Evolutionary conservation across 2,329 filamentous ascomycete species (phyloP).

Genomic region (Xylaria sp.): DNA sequence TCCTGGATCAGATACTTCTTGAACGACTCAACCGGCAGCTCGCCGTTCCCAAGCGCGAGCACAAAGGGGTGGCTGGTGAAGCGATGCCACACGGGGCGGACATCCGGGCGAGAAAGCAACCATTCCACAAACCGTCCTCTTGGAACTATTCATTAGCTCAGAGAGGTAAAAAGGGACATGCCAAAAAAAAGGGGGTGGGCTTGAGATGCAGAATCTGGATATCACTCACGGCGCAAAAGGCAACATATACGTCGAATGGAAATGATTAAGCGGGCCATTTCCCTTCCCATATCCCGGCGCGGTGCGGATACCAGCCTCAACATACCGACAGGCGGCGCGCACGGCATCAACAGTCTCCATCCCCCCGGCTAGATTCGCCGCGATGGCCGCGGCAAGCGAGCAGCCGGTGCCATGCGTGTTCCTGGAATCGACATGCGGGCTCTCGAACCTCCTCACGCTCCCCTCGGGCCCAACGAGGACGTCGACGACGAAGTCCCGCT

Average conservation of each 20-base stretch:
- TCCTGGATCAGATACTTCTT: constrained; percentile 92
- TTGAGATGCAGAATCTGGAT: background rate
- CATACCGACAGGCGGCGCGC: constrained; percentile 74
- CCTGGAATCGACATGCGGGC: constrained; percentile 74
- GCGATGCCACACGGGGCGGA: constrained; percentile 77
- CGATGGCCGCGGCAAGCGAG: constrained; percentile 86
- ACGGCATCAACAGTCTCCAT: constrained; percentile 68
- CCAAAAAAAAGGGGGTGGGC: background rate
- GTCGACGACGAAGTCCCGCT: constrained; percentile 78
- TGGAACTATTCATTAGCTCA: background rate
- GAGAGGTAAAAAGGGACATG: background rate
- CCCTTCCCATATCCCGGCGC: constrained; percentile 73
- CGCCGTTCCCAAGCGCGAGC: constrained; percentile 77
- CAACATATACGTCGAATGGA: constrained; percentile 75
- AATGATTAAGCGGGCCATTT: constrained; percentile 80
- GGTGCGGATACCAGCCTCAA: constrained; percentile 76
- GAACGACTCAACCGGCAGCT: constrained; percentile 79
- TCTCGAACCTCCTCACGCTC: constrained; percentile 72
- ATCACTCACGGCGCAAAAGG: constrained; percentile 72
- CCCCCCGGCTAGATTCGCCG: constrained; percentile 75
- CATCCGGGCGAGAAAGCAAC: constrained; percentile 77
- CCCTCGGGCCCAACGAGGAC: constrained; percentile 72
- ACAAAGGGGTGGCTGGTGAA: constrained; percentile 89
- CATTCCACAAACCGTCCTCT: constrained; percentile 87
- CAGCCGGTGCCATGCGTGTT: constrained; percentile 97